Percentiles rank a stretch among this genome's conserved stretches.
Evolutionary conservation across 2,329 filamentous ascomycete species (phyloP).

Genomic region (Alternaria ethzedia): DNA sequence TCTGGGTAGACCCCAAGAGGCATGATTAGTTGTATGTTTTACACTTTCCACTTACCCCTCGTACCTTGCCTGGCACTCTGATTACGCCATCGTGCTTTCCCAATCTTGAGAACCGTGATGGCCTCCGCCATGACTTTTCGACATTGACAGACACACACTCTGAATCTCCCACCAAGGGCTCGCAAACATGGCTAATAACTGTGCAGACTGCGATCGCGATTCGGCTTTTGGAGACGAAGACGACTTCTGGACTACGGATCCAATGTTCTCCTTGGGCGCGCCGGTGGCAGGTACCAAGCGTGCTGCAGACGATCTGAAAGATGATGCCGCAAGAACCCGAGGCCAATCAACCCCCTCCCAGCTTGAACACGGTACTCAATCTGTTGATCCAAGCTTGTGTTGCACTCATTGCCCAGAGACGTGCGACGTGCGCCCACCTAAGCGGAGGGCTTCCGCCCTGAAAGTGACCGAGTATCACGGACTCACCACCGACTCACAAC

Average conservation of each 20-base stretch:
- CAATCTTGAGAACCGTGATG: conserved; percentile 12
- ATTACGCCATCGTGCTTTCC: conserved; percentile 4
- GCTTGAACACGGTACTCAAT: conserved; percentile 9
- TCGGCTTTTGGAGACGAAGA: conserved; percentile 43
- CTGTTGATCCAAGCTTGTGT: conserved; percentile 26
- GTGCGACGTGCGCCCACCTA: conserved; percentile 33
- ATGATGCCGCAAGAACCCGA: conserved; percentile 16
- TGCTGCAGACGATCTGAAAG: conserved; percentile 29
- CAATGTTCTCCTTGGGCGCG: conserved; percentile 37
- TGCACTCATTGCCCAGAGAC: conserved; percentile 33
- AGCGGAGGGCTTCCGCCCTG: conserved; percentile 41
- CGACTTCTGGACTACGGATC: conserved; percentile 26
- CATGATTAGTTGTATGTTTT: conserved; percentile 4
- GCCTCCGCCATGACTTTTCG: conserved; percentile 8
- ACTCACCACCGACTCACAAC: conserved; percentile 19
- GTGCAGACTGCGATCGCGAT: conserved; percentile 38
- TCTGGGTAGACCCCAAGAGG: not conserved
- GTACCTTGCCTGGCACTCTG: not conserved
- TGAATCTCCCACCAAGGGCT: not conserved
- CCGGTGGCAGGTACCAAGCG: conserved; percentile 43
- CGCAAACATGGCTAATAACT: conserved; percentile 38
- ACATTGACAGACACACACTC: conserved; percentile 3
- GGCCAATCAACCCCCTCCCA: not conserved
- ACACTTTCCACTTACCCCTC: not conserved
- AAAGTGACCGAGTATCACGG: conserved; percentile 42